phyloP scores from a whole-genome alignment of 2,329 filamentous ascomycete genomes.

The Cytospora piceae region DNA sequence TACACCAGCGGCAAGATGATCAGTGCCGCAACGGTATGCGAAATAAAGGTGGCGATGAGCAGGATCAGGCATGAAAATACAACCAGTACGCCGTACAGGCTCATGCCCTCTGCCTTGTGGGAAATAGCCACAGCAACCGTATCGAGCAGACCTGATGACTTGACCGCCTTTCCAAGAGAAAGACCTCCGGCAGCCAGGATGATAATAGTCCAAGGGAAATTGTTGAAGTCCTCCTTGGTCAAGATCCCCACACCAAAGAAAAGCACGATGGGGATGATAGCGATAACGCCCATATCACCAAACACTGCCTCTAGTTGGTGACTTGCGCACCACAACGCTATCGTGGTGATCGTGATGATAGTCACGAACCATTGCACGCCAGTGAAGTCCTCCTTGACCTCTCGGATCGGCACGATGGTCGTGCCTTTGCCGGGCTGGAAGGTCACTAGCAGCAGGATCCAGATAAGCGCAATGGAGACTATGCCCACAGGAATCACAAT shows the following conservation, averaged over 20 bases:
- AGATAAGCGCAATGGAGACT: slow-evolving; percentile 85
- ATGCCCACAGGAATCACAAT: slow-evolving; percentile 91
- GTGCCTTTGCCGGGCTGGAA: slow-evolving; percentile 87
- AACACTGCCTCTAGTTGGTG: slow-evolving; percentile 87
- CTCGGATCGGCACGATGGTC: slow-evolving; percentile 87
- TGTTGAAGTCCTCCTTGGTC: slow-evolving; percentile 99
- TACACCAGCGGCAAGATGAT: slow-evolving; percentile 92
- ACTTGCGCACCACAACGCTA: slow-evolving; percentile 87
- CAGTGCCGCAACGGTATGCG: slow-evolving; percentile 92
- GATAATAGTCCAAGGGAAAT: slow-evolving; percentile 99
- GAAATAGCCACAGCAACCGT: slow-evolving; percentile 84
- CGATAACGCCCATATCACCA: slow-evolving; percentile 97
- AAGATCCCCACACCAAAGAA: slow-evolving; percentile 97
- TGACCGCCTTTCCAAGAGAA: slow-evolving; percentile 90
- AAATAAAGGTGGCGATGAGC: slow-evolving; percentile 96
- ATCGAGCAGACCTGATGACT: slow-evolving; percentile 87
- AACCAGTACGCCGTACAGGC: slow-evolving; percentile 82
- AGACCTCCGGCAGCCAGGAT: slow-evolving; percentile 94
- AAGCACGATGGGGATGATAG: slow-evolving; percentile 90
- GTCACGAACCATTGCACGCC: slow-evolving; percentile 93
- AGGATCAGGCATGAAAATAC: slow-evolving; percentile 85
- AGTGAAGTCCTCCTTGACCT: slow-evolving; percentile 85
- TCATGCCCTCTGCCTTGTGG: slow-evolving; percentile 72
- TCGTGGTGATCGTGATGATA: slow-evolving; percentile 79
- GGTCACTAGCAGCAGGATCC: slow-evolving; percentile 80